Percentiles rank a stretch among this genome's conserved stretches.
Conservation (phyloP, 1,139 yeast species). For the Sugiyamaella xylanicola region DNA sequence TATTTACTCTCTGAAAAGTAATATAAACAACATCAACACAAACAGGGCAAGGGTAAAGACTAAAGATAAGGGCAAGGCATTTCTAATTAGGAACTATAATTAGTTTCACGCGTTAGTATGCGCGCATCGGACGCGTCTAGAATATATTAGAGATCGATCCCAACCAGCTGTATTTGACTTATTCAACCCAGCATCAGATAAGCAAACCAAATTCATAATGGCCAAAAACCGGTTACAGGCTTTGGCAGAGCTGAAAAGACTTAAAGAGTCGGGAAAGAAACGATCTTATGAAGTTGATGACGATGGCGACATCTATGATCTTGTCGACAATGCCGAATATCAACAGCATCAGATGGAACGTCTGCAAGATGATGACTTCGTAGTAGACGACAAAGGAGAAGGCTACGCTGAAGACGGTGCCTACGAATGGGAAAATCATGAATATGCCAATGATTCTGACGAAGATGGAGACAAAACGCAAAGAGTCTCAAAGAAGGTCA, state of each 20-base stretch:
- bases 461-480: slow-evolving; percentile 34
- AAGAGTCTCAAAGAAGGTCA: slow-evolving; percentile 41
- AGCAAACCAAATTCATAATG: background rate
- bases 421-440: slow-evolving; percentile 78
- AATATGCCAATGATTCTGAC: slow-evolving; percentile 57
- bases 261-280: slow-evolving; percentile 32
- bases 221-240: background rate
- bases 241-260: slow-evolving; percentile 29
- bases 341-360: slow-evolving; percentile 77
- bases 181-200: no score
- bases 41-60: no score
- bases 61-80: background rate
- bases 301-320: slow-evolving; percentile 69
- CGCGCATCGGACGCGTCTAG: background rate
- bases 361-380: slow-evolving; percentile 85
- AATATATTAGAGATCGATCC: background rate
- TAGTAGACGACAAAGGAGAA: slow-evolving; percentile 88
- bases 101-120: slow-evolving; percentile 1
- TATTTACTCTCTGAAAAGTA: no score
- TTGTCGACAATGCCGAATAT: slow-evolving; percentile 79
- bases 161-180: no score
- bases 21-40: no score
- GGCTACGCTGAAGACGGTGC: slow-evolving; percentile 92
- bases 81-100: slow-evolving; percentile 2
- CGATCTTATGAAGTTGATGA: slow-evolving; percentile 33